Evolutionary conservation across 1,284 basidiomycete genomes (phyloP), one percentile per base, ranked within the genome.

Genomic region (Porodaedalea pini): DNA sequence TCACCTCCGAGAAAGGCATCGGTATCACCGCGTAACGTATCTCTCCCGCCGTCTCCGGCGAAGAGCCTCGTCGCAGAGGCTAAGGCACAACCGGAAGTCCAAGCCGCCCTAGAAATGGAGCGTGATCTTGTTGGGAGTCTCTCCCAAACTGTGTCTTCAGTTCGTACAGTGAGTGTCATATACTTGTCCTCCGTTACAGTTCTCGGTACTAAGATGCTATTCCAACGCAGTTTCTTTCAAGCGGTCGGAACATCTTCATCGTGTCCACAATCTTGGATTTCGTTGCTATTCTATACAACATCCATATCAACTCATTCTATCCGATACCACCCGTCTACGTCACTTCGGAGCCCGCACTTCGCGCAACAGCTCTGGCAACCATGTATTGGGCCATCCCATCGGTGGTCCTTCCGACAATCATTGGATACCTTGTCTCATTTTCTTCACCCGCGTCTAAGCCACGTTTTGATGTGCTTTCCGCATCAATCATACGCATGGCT

Each of bases 401-500:
- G 11, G 57, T 86, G 37, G 56, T 86, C 41, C 61, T 83, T n/a
- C 84, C 84, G 19, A 67, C 71, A 17, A 58, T 85, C 21, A 64
- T 80, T 29, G 84, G 83, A 1, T 75, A 73, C 39, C 61, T 86
- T 34, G 77, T 86, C 61, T 83, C 83, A 4, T 86, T 86, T 70
- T 40, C 66, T 3, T 58, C 67, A 6, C 60, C 63, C n/a, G 65
- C 27, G 3, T 27, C 36, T 65, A 31, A 59, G 60, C 47, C 21
- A 66, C 72, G 76, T 10, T 75, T 84, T 51, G 84, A 86, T 63
- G 76, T 81, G 3, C 72, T 87, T 32, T 81, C 82, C 0, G 79
- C 79, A 1, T 76, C 81, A 23, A 86, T 86, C 58, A 68, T 78
- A 25, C 78, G 84, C 25, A 69, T 86, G 34, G 84, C 82, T 19